Percentiles rank a stretch among this genome's conserved stretches.
These are phyloP conservation scores for Hamigera avellanea DNA, from an alignment of 495 filamentous ascomycete species.

Conservation along the genomic window DNA sequence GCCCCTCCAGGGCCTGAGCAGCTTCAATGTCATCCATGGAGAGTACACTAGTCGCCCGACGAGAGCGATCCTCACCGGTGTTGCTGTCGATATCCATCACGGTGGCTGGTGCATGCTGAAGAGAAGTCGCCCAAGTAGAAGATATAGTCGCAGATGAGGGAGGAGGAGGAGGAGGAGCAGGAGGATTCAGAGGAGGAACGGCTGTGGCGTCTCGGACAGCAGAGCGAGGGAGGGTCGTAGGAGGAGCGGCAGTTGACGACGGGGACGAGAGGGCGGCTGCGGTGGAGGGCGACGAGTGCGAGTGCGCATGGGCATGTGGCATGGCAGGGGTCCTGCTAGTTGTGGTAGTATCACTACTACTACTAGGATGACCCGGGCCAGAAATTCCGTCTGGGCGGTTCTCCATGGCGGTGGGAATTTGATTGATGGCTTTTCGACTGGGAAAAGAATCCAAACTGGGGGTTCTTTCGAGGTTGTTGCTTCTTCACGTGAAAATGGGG, in stretches of 20 bases:
- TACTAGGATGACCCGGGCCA: too few species aligned
- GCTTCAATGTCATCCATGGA: constrained; percentile 83
- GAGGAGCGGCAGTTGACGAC: too few species aligned
- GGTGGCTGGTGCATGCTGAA: constrained; percentile 21
- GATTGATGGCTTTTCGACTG: too few species aligned
- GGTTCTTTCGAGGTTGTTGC: too few species aligned
- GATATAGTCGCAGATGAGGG: constrained; percentile 1
- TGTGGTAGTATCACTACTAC: too few species aligned
- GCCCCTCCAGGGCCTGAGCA: constrained; percentile 74
- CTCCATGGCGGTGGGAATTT: constrained; percentile 13
- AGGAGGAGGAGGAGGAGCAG: constrained; percentile 1
- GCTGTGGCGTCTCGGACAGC: constrained; percentile 9
- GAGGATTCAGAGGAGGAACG: constrained; percentile 2
- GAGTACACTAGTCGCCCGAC: constrained; percentile 36
- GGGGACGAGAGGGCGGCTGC: too few species aligned
- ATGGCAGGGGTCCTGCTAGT: too few species aligned
- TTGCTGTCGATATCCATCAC: constrained; percentile 31
- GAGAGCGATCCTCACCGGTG: constrained; percentile 26
- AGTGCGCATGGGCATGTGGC: too few species aligned
- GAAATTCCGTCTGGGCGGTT: constrained; percentile 10
- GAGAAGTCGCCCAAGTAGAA: constrained; percentile 5
- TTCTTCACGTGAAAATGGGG: too few species aligned
- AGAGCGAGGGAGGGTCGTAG: neutral
- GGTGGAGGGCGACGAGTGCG: too few species aligned
- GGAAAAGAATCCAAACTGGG: too few species aligned